Evolutionary conservation across 345 rosid species (phyloP).

Genomic region (Linum usitatissimum): DNA sequence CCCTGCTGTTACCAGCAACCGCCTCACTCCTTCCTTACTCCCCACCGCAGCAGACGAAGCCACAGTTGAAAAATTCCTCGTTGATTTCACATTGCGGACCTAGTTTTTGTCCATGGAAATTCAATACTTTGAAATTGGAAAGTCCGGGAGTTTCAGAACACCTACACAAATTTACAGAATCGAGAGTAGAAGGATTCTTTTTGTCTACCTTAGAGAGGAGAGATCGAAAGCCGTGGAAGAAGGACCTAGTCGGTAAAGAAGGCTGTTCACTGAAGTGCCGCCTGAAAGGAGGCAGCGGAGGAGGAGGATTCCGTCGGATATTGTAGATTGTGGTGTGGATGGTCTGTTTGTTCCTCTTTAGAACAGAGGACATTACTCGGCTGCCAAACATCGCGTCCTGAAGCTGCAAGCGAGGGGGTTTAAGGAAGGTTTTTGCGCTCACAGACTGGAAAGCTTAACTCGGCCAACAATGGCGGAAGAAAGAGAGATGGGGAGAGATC

Average conservation of each 20-base stretch:
- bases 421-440: background rate
- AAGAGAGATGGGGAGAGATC: background rate
- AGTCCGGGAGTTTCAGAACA: background rate
- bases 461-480: background rate
- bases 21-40: slow-evolving; percentile 52
- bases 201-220: background rate
- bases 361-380: background rate
- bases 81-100: slow-evolving; percentile 34
- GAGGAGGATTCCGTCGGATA: background rate
- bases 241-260: background rate
- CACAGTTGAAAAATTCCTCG: slow-evolving; percentile 42
- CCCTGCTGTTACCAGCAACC: slow-evolving; percentile 66
- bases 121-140: background rate
- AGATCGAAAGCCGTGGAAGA: background rate
- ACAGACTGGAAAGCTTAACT: background rate
- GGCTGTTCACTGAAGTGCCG: background rate
- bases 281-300: background rate
- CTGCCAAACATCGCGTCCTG: background rate
- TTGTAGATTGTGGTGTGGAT: background rate
- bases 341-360: background rate
- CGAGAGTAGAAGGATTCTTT: background rate
- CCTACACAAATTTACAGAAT: background rate
- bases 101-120: slow-evolving; percentile 8
- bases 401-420: background rate
- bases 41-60: slow-evolving; percentile 31